phyloP scores from a whole-genome alignment of 306 rosid species.

The Vigna reflexopilosa region DNA sequence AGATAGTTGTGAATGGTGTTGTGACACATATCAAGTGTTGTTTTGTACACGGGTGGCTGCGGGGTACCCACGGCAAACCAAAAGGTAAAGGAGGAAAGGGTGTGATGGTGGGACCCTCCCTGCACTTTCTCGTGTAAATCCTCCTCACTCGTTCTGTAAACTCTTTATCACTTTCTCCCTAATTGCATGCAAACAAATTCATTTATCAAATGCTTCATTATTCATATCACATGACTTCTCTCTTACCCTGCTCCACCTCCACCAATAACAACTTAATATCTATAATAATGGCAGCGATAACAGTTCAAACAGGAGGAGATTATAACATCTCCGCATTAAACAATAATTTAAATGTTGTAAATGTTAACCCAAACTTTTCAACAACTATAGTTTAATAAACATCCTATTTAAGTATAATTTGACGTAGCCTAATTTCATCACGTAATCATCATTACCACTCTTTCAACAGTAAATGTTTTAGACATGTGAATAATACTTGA shows the following conservation, averaged over 20 bases:
- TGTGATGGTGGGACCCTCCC: not conserved
- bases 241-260: not conserved
- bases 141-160: not conserved
- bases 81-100: not conserved
- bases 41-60: not conserved
- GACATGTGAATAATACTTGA: too few relatives aligned
- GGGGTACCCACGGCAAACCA: not conserved
- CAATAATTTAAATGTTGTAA: not conserved
- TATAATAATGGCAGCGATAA: not conserved
- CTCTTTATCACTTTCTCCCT: not conserved
- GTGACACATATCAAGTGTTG: not conserved
- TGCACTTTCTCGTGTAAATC: constrained; percentile 41
- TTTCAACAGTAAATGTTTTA: too few relatives aligned
- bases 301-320: not conserved
- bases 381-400: not conserved
- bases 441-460: not conserved
- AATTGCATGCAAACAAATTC: constrained; percentile 21
- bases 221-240: not conserved
- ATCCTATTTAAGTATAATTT: not conserved
- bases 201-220: not conserved
- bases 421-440: not conserved
- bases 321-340: not conserved
- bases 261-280: not conserved
- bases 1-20: not conserved
- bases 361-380: not conserved